Percentiles rank a stretch among this genome's conserved stretches.
These are phyloP conservation scores for Paxillus ammoniavirescens DNA, from an alignment of 768 basidiomycete genomes.

Conservation along the genomic window DNA sequence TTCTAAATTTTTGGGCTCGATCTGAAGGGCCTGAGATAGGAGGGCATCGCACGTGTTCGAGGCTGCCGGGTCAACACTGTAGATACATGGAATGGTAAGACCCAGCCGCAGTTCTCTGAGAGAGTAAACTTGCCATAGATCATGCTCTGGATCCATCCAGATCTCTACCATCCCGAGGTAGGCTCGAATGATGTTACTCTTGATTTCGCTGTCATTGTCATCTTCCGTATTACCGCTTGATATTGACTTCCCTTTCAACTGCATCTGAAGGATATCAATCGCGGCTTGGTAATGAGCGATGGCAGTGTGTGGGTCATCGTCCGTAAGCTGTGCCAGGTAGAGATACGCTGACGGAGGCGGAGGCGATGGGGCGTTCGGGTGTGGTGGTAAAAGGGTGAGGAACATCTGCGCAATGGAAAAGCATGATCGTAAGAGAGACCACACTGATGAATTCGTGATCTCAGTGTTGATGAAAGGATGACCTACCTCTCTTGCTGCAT, in stretches of 20 bases:
- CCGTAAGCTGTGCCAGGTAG: conserved; percentile 84
- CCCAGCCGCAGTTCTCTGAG: not conserved
- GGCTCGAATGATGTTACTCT: conserved; percentile 70
- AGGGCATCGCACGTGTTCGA: conserved; percentile 80
- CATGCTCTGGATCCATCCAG: conserved; percentile 91
- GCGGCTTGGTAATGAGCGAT: conserved; percentile 80
- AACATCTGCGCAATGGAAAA: conserved; percentile 50
- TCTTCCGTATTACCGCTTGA: conserved; percentile 34
- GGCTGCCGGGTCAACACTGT: conserved; percentile 78
- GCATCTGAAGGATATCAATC: conserved; percentile 62
- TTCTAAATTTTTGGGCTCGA: conserved; percentile 75
- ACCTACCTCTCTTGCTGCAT: conserved; percentile 66
- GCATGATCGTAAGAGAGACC: not conserved
- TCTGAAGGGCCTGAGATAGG: conserved; percentile 66
- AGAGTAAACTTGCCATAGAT: conserved; percentile 66
- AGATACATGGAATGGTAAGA: not conserved
- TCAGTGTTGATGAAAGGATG: not conserved
- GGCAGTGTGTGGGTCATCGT: conserved; percentile 71
- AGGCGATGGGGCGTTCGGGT: conserved; percentile 51
- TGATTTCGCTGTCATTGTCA: conserved; percentile 47
- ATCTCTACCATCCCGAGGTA: conserved; percentile 90
- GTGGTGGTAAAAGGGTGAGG: conserved; percentile 55
- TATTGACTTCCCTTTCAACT: conserved; percentile 74
- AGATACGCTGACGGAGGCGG: conserved; percentile 79
- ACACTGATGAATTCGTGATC: not conserved